These are phyloP conservation scores for Daldinia grandis DNA, from an alignment of 495 filamentous ascomycete genomes.

Conservation along the genomic window DNA sequence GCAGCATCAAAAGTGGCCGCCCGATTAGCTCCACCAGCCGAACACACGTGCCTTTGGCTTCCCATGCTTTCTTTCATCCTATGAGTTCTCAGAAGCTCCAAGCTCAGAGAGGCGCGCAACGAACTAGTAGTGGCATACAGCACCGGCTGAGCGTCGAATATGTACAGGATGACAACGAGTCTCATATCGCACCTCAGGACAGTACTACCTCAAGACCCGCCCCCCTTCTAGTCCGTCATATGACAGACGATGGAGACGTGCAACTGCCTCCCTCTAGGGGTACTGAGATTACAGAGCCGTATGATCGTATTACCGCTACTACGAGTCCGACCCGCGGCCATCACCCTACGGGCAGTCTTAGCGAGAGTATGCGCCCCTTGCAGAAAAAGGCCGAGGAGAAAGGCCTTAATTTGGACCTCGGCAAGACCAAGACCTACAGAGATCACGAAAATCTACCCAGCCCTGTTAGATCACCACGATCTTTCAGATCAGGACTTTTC, in stretches of 20 bases:
- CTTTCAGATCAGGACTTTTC: conserved; percentile 75
- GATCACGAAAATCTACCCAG: conserved; percentile 57
- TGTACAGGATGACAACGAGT: conserved; percentile 47
- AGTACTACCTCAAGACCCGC: conserved; percentile 60
- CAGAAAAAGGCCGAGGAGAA: conserved; percentile 62
- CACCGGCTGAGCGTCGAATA: conserved; percentile 51
- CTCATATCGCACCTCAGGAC: conserved; percentile 53
- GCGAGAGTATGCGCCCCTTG: conserved; percentile 78
- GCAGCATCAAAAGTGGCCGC: conserved; percentile 58
- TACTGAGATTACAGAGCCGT: conserved; percentile 75
- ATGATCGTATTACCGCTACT: conserved; percentile 74
- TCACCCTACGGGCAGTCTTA: conserved; percentile 71
- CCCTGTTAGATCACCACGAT: conserved; percentile 72
- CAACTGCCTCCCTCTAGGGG: conserved; percentile 73
- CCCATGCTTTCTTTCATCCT: conserved; percentile 91
- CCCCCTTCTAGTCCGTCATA: conserved; percentile 43
- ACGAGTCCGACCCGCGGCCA: conserved; percentile 74
- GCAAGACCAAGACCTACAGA: conserved; percentile 58
- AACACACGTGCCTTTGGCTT: conserved; percentile 89
- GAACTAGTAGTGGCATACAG: conserved; percentile 51
- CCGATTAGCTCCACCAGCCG: conserved; percentile 73
- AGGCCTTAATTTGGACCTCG: conserved; percentile 66
- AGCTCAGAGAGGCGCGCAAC: conserved; percentile 75
- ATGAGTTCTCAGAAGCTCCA: conserved; percentile 97
- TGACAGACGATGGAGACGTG: conserved; percentile 63